Evolutionary conservation across 2,329 filamentous ascomycete genomes (phyloP).

Genomic region (Epichloe gansuensis): DNA sequence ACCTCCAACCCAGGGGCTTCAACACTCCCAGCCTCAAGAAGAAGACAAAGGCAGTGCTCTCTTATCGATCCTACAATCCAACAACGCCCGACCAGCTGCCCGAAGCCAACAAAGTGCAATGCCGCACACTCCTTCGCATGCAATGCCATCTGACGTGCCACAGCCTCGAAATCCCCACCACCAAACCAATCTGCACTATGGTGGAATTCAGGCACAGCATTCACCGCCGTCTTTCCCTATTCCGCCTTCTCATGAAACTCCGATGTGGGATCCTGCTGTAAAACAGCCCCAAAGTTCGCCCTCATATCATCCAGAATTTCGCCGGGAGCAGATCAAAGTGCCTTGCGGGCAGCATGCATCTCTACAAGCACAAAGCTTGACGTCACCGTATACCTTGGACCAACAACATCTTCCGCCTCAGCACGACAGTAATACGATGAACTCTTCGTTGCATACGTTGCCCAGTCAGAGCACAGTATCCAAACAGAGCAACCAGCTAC

Average conservation of each 20-base stretch:
- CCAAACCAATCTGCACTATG: constrained; percentile 34
- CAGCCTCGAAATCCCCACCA: constrained; percentile 47
- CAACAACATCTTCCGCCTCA: constrained; percentile 11
- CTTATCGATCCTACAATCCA: constrained; percentile 38
- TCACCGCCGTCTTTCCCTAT: constrained; percentile 21
- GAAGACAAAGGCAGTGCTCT: constrained; percentile 39
- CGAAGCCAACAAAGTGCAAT: constrained; percentile 11
- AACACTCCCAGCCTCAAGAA: constrained; percentile 18
- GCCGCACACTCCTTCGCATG: constrained; percentile 42
- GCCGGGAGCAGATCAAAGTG: constrained; percentile 13
- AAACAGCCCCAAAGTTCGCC: constrained; percentile 8
- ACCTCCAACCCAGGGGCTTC: constrained; percentile 36
- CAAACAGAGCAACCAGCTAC: constrained; percentile 3
- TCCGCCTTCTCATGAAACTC: constrained; percentile 9
- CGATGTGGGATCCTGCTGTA: constrained; percentile 9
- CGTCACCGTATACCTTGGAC: constrained; percentile 28
- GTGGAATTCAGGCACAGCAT: constrained; percentile 17
- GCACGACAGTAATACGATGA: background rate
- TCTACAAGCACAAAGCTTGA: constrained; percentile 40
- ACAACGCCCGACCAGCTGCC: constrained; percentile 10
- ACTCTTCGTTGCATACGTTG: background rate
- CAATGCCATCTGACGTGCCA: constrained; percentile 33
- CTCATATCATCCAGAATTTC: constrained; percentile 10
- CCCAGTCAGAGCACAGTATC: background rate
- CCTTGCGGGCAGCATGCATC: constrained; percentile 38